These are phyloP conservation scores for Silene noctiflora DNA, from an alignment of 179 eudicot species.

Conservation along the genomic window DNA sequence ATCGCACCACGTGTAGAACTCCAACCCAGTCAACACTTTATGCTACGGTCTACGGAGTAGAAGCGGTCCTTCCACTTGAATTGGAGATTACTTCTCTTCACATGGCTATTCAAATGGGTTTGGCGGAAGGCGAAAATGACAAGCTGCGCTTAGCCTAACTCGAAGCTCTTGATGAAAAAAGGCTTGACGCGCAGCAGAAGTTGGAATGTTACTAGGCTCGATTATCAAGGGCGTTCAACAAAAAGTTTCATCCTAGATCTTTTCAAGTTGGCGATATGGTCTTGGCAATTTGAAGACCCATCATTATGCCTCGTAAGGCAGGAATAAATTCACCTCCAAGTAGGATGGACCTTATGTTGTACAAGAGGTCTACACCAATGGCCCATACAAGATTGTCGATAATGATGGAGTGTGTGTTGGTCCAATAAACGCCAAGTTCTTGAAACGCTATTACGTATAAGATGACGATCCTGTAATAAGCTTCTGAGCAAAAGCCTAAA, in stretches of 20 bases:
- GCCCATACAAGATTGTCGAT: too few species aligned
- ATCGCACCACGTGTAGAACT: neutral
- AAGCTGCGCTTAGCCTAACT: neutral
- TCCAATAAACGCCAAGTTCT: too few species aligned
- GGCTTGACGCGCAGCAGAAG: too few species aligned
- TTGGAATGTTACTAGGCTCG: too few species aligned
- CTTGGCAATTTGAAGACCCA: neutral
- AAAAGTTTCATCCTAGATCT: neutral
- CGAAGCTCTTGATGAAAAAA: neutral
- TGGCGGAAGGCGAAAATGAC: neutral
- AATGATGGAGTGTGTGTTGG: too few species aligned
- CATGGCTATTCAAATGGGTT: neutral
- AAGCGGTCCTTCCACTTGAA: too few species aligned
- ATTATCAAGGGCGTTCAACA: too few species aligned
- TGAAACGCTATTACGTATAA: too few species aligned
- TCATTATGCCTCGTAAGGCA: constrained; percentile 1
- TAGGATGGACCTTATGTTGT: neutral
- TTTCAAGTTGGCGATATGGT: neutral
- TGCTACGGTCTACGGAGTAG: too few species aligned
- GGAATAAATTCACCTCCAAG: neutral
- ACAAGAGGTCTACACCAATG: neutral
- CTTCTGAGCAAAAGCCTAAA: too few species aligned
- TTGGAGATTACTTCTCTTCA: neutral
- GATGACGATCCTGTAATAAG: too few species aligned
- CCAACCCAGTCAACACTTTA: too few species aligned